Percentiles rank a stretch among this genome's conserved stretches.
These are phyloP conservation scores for Amphirosellinia nigrospora DNA, from an alignment of 495 filamentous ascomycete species.

Conservation along the genomic window DNA sequence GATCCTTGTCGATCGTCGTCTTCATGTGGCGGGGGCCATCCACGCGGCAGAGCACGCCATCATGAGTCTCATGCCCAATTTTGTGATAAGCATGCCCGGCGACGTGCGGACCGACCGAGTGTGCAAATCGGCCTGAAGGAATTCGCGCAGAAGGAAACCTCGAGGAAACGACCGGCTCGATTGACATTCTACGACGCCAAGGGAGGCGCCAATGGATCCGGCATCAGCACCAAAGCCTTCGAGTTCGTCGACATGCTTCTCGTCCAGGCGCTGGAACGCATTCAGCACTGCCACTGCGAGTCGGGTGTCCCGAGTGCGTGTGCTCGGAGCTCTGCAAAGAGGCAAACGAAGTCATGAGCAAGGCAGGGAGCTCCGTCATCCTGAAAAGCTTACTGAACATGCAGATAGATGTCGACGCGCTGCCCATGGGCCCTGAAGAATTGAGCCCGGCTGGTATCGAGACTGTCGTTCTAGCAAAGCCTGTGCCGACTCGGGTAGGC, in stretches of 20 bases:
- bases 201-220: conserved; percentile 80
- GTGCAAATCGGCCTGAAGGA: conserved; percentile 83
- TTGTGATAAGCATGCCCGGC: conserved; percentile 81
- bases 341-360: conserved; percentile 91
- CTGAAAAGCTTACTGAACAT: conserved; percentile 74
- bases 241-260: conserved; percentile 86
- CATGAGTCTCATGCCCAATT: conserved; percentile 83
- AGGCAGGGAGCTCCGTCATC: conserved; percentile 83
- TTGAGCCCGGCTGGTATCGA: conserved; percentile 73
- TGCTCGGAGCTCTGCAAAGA: conserved; percentile 86
- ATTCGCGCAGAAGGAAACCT: conserved; percentile 66
- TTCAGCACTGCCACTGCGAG: conserved; percentile 70
- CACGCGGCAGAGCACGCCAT: conserved; percentile 94
- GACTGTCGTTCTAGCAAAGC: conserved; percentile 77
- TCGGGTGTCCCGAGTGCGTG: conserved; percentile 89
- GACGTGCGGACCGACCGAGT: conserved; percentile 95
- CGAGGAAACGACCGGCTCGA: conserved; percentile 83
- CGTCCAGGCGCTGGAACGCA: conserved; percentile 75
- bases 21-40: conserved; percentile 89
- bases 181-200: conserved; percentile 96
- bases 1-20: conserved; percentile 70
- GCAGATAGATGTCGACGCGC: conserved; percentile 74
- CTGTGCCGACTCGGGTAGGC: conserved; percentile 53
- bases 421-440: conserved; percentile 83
- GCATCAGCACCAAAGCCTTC: conserved; percentile 90